Evolutionary conservation across 148 eudicot species (phyloP).

Genomic region (Oxyria digyna): DNA sequence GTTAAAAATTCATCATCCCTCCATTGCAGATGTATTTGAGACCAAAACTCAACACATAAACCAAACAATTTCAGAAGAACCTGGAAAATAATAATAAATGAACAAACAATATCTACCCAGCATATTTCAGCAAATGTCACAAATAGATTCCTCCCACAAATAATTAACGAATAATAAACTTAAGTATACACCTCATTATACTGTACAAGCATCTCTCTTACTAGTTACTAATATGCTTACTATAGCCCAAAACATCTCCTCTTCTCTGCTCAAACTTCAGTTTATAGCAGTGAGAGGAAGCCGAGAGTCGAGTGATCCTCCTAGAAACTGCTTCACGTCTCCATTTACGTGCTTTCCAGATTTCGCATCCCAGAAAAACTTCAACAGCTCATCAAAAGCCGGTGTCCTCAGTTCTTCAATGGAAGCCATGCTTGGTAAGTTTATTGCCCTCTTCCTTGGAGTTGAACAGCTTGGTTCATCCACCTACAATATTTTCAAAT

Average conservation of each 20-base stretch:
- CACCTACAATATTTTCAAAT: too few species aligned
- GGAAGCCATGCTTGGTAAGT: conserved; percentile 62
- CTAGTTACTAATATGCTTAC: neutral
- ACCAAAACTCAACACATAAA: neutral
- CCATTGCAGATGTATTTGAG: neutral
- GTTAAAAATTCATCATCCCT: too few species aligned
- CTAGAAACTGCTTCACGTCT: conserved; percentile 48
- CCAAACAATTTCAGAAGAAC: neutral
- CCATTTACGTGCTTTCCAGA: conserved; percentile 72
- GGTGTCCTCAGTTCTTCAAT: conserved; percentile 94
- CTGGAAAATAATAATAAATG: neutral
- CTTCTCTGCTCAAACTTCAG: conserved; percentile 14
- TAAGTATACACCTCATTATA: neutral
- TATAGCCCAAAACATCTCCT: conserved; percentile 3
- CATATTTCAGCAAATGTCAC: neutral
- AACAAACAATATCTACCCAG: neutral
- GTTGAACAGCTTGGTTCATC: conserved; percentile 97
- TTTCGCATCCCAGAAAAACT: conserved; percentile 68
- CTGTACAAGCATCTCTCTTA: conserved; percentile 4
- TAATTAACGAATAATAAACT: conserved; percentile 1
- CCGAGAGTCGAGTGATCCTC: conserved; percentile 53
- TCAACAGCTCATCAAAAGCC: conserved; percentile 69
- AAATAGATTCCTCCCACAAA: neutral
- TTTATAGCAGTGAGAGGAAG: conserved; percentile 86
- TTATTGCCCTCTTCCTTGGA: conserved; percentile 66